These are phyloP conservation scores for Huiozyma naganishii DNA, from an alignment of 805 yeast genomes.

Conservation along the genomic window DNA sequence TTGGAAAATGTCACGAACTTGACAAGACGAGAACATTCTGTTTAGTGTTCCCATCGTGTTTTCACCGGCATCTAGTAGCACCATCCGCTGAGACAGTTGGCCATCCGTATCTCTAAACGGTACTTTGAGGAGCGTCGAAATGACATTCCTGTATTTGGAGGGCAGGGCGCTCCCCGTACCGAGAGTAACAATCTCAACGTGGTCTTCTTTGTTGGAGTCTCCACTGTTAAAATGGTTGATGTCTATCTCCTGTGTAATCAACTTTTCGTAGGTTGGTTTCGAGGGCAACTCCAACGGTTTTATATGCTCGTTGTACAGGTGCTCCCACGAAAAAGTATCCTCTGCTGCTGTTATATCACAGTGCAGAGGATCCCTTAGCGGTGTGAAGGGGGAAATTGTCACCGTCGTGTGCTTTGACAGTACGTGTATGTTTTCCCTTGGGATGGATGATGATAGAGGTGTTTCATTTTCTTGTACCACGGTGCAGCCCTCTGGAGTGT, in stretches of 20 bases:
- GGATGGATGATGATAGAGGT: slow-evolving; percentile 8
- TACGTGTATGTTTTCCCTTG: slow-evolving; percentile 17
- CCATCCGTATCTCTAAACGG: slow-evolving; percentile 38
- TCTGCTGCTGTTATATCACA: neutral
- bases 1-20: slow-evolving; percentile 34
- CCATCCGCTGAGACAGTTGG: slow-evolving; percentile 29
- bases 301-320: slow-evolving; percentile 19
- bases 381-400: slow-evolving; percentile 16
- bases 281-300: slow-evolving; percentile 18
- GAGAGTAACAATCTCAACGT: slow-evolving; percentile 60
- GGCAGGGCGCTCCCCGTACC: slow-evolving; percentile 96
- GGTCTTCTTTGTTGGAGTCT: slow-evolving; percentile 31
- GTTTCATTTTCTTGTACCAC: slow-evolving; percentile 15
- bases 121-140: slow-evolving; percentile 64
- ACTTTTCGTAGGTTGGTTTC: slow-evolving; percentile 11
- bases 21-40: slow-evolving; percentile 47
- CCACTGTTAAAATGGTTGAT: slow-evolving; percentile 25
- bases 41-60: slow-evolving; percentile 67
- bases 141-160: slow-evolving; percentile 72
- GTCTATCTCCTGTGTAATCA: slow-evolving; percentile 23
- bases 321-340: slow-evolving; percentile 17
- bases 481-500: slow-evolving; percentile 21
- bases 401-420: slow-evolving; percentile 11
- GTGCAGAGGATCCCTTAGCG: slow-evolving; percentile 5
- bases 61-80: slow-evolving; percentile 91